Evolutionary conservation across 2,329 filamentous ascomycete genomes (phyloP), one percentile per base, ranked within the genome.

Genomic region (Xylogone sp.): DNA sequence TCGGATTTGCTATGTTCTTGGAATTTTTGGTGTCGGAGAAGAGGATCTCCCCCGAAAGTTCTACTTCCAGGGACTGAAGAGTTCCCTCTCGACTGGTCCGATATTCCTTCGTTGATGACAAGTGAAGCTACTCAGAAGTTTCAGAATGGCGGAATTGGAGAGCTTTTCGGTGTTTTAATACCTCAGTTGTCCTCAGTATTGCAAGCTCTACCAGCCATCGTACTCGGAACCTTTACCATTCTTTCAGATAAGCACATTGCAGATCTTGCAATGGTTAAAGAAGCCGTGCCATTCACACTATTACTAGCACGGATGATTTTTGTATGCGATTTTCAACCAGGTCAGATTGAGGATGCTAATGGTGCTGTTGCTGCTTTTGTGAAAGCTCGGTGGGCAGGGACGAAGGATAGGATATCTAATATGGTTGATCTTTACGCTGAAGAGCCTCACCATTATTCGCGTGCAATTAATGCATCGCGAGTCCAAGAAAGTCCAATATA

Each of bases 1-100:
- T 19, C 27, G 19, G 65, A 68, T 54, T 51, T 67, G 21, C 50
- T 67, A 5, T 63, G 57, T 27, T 53, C 61, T 29, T 68, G 65
- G 65, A 63, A 63, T 48, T 54, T 64, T 45, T 57, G 61, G 18
- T 64, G 59, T 51, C 60, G 59, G 7, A 48, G 47, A 16, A 18
- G 42, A 42, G 42, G 21, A 42, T 21, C 19, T 16, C 43, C 4
- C 42, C 50, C 8, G 9, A 50, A 20, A 43, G 52, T 16, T 46
- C 54, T 44, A 54, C 56, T 34, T 18, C 48, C 22, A 31, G 29
- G 43, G 31, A 46, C 27, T 46, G 43, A 50, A 29, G 43, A 43
- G 39, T 27, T 51, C 8, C 42, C 52, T 20, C 46, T 61, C 16
- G 49, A 63, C 21, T 65, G 63, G 63, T 57, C 57, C n/a, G 50